These are phyloP conservation scores for Diaporthe amygdali DNA, from an alignment of 2,329 filamentous ascomycete genomes.

Conservation along the genomic window DNA sequence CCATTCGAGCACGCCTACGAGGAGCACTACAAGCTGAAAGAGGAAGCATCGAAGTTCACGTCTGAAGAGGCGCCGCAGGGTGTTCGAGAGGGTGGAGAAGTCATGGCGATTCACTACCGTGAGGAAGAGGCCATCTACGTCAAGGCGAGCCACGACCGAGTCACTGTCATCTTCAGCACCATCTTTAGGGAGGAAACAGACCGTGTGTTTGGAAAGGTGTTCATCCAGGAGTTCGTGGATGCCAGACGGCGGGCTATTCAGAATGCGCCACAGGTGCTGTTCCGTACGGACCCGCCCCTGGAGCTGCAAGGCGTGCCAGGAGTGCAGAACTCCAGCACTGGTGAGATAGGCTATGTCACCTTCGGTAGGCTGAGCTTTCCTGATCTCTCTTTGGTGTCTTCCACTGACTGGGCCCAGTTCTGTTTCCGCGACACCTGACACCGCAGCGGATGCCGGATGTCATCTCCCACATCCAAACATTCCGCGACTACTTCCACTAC, in stretches of 20 bases:
- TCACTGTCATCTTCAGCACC: constrained; percentile 99
- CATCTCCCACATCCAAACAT: constrained; percentile 99
- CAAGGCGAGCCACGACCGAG: constrained; percentile 95
- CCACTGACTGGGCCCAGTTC: constrained; percentile 59
- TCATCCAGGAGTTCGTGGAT: constrained; percentile 98
- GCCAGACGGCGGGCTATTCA: constrained; percentile 93
- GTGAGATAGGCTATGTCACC: constrained; percentile 95
- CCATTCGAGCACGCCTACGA: constrained; percentile 97
- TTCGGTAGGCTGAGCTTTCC: constrained; percentile 70
- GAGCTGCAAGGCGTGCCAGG: constrained; percentile 88
- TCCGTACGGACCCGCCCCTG: constrained; percentile 91
- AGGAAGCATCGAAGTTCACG: constrained; percentile 90
- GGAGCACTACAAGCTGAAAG: constrained; percentile 84
- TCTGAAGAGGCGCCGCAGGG: constrained; percentile 94
- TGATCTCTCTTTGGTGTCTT: not conserved
- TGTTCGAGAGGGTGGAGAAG: constrained; percentile 84
- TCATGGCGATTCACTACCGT: constrained; percentile 97
- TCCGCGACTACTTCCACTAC: constrained; percentile 99
- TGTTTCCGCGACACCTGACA: constrained; percentile 94
- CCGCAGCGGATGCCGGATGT: constrained; percentile 89
- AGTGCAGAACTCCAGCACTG: constrained; percentile 75
- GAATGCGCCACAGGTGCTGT: constrained; percentile 96
- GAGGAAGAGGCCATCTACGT: constrained; percentile 99
- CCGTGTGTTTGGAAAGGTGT: constrained; percentile 95
- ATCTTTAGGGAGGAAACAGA: constrained; percentile 98